Base-by-base conservation (phyloP, 192 early-diverging fungal genomes). In the Coemansia umbellata region DNA sequence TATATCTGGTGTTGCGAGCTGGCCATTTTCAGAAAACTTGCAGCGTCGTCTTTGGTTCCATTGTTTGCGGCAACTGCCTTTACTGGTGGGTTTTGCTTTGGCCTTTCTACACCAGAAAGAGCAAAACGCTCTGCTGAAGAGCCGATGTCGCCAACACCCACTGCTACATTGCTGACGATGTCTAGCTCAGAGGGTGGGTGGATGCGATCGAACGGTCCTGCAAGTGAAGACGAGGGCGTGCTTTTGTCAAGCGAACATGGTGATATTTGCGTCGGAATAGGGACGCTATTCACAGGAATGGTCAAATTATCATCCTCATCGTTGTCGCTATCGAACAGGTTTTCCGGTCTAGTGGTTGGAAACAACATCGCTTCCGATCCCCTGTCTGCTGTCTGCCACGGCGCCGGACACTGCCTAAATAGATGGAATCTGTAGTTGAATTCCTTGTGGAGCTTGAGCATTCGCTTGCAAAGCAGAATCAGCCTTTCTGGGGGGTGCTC, bases 371-470 rank as follows among this genome's bases (percentile, higher is more conserved):
- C 19, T 0, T 22, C n/a, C 47, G 40, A 24, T 4, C 31, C 15
- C 35, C 47, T 63, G 54, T 60, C 74, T 26, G 51, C 45, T 11
- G 3, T 30, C 53, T 78, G 75, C 76, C 72, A 75, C 31, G 71
- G 56, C 3, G 78, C 79, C 4, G 79, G 76, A 22, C 81, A 82
- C 31, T 58, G 39, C 33, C 57, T 50, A 18, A 72, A 78, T 36
- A 82, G 43, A 28, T 78, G 69, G 22, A 63, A 47, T 13, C 64
- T 55, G 43, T 60, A 77, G 32, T 74, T 69, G 31, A 78, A 80
- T 27, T 52, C 55, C 15, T 41, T 27, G 44, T 80, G 69, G 27
- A 70, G 52, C 27, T 55, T 47, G 22, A 79, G 63, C 81, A 82
- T 78, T 14, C 67, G 47, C 8, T 32, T 32, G 8, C 67, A 67